Evolutionary conservation across 495 filamentous ascomycete species (phyloP), one percentile per base, ranked within the genome.

Genomic region (Penicillium pulvis): DNA sequence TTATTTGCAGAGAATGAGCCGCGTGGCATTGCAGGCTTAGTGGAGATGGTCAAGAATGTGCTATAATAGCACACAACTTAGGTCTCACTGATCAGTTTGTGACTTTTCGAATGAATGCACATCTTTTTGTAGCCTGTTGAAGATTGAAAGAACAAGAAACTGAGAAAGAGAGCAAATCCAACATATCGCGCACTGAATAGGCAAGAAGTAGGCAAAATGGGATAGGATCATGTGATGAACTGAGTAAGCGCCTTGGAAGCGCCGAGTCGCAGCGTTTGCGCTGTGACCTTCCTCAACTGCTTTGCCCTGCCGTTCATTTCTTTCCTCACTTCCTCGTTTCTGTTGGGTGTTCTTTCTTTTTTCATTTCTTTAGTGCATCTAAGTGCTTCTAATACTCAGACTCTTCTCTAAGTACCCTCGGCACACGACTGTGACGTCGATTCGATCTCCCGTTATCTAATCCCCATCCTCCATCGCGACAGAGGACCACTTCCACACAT

Each of bases 1-100:
- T 81, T 86, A 56, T 83, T 87, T 57, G 61, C 60, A 7, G 64
- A 61, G n/a, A 63, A 68, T 19, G 9, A 48, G 51, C 35, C 59
- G 14, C 49, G 56, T 45, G 33, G 20, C 2, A 49, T 64, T 11
- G 11, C 41, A 31, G 33, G 23, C 16, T 28, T 64, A 2, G 41
- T 55, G 1, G 36, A 62, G 48, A 64, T 59, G 51, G 6, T 64
- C 10, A n/a, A 54, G 31, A 50, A 14, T 11, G 41, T 33, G 11
- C 53, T 64, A 26, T 69, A 43, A 53, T 39, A 24, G 33, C 33
- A 12, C 33, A 28, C 28, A 28, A 28, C 28, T 4, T 14, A 36
- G 33, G 4, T 14, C 33, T 36, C 12, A 28, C 10, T 36, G 10
- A 36, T 36, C 9, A 36, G 10, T 14, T 4, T 14, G 33, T 12